Evolutionary conservation across 495 filamentous ascomycete genomes (phyloP).

Genomic region (Hyaloscypha bicolor): DNA sequence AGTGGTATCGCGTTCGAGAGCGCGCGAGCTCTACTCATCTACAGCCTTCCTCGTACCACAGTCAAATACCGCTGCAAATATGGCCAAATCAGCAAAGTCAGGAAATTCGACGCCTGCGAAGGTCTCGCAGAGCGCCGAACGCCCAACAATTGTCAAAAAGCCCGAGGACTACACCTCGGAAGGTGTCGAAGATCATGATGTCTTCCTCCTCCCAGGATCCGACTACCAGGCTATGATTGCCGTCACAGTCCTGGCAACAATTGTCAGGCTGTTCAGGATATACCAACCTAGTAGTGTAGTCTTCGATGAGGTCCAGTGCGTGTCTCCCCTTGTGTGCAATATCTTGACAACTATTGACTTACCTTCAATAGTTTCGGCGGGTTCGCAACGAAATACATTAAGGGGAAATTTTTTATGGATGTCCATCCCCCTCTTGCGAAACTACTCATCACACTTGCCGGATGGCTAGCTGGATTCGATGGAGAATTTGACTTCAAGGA

Average conservation of each 20-base stretch:
- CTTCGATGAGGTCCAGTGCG: slow-evolving; percentile 98
- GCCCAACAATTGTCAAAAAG: slow-evolving; percentile 22
- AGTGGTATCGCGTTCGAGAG: slow-evolving; percentile 21
- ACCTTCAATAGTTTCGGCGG: slow-evolving; percentile 77
- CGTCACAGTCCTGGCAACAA: slow-evolving; percentile 73
- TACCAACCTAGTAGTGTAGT: slow-evolving; percentile 96
- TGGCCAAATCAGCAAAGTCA: slow-evolving; percentile 29
- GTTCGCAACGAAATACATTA: slow-evolving; percentile 98
- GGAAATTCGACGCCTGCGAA: slow-evolving; percentile 9
- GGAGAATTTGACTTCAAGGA: slow-evolving; percentile 99
- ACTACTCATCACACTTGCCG: slow-evolving; percentile 90
- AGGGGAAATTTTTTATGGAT: slow-evolving; percentile 98
- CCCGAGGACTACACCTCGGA: slow-evolving; percentile 61
- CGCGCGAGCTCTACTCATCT: slow-evolving; percentile 19
- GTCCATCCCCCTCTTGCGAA: slow-evolving; percentile 98
- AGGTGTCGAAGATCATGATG: slow-evolving; percentile 69
- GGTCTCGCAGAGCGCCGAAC: background rate
- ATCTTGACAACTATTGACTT: slow-evolving; percentile 13
- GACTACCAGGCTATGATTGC: slow-evolving; percentile 77
- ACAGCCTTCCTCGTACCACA: slow-evolving; percentile 19
- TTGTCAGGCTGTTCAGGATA: slow-evolving; percentile 90
- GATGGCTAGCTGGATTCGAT: slow-evolving; percentile 93
- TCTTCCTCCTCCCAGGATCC: slow-evolving; percentile 71
- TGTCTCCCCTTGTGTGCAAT: slow-evolving; percentile 22
- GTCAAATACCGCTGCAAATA: slow-evolving; percentile 18